Percentiles rank a stretch among this genome's conserved stretches.
Evolutionary conservation across 495 filamentous ascomycete genomes (phyloP).

Genomic region (Lophium mytilinum): DNA sequence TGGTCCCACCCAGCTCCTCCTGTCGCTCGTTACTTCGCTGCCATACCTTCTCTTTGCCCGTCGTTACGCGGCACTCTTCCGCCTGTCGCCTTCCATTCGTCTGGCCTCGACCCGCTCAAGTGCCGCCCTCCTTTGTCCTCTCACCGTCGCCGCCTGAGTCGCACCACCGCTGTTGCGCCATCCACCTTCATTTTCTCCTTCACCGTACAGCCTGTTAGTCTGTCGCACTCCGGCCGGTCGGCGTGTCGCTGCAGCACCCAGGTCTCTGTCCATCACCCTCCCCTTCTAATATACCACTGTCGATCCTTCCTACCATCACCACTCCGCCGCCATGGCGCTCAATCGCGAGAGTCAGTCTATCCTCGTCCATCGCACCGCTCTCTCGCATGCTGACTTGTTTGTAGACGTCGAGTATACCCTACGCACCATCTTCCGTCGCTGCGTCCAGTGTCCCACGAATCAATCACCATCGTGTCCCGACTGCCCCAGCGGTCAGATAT

Average conservation of each 20-base stretch:
- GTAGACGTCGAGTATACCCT: slow-evolving; percentile 25
- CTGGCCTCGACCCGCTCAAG: not conserved
- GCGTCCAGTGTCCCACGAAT: slow-evolving; percentile 29
- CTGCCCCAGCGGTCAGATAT: slow-evolving; percentile 36
- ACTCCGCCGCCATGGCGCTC: slow-evolving; percentile 12
- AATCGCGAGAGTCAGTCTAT: slow-evolving; percentile 9
- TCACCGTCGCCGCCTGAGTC: not conserved
- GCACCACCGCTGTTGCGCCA: slow-evolving; percentile 8
- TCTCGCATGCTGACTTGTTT: slow-evolving; percentile 9
- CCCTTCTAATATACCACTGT: not conserved
- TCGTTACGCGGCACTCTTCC: not conserved
- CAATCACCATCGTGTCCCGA: slow-evolving; percentile 27
- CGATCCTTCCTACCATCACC: not conserved
- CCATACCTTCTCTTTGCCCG: slow-evolving; percentile 1
- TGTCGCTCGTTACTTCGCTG: slow-evolving; percentile 28
- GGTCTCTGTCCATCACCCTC: not conserved
- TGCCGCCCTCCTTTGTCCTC: slow-evolving; percentile 16
- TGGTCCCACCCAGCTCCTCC: not conserved
- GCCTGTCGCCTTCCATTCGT: slow-evolving; percentile 1
- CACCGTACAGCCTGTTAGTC: not conserved
- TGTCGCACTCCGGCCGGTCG: slow-evolving; percentile 12
- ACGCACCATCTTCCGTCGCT: slow-evolving; percentile 33
- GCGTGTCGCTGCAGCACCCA: not conserved
- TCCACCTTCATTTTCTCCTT: not conserved
- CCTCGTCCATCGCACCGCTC: not conserved